These are phyloP conservation scores for Microascus cirrosus DNA, from an alignment of 2,329 filamentous ascomycete species.

Conservation along the genomic window DNA sequence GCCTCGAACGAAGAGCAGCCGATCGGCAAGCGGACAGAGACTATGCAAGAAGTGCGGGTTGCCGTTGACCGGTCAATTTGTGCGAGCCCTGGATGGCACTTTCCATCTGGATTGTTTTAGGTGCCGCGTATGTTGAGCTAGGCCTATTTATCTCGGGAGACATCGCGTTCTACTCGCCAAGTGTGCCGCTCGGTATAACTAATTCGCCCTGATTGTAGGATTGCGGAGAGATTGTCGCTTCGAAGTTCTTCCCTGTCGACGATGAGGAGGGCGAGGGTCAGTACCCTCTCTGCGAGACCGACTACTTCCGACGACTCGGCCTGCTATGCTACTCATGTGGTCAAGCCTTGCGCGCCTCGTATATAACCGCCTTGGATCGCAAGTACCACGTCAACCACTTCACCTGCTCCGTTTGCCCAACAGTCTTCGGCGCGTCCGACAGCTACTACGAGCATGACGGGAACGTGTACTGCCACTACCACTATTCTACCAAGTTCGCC, in stretches of 20 bases:
- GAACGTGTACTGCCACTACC: slow-evolving; percentile 95
- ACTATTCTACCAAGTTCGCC: slow-evolving; percentile 95
- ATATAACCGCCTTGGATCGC: slow-evolving; percentile 92
- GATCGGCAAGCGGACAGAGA: slow-evolving; percentile 50
- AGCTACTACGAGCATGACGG: slow-evolving; percentile 98
- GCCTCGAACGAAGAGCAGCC: slow-evolving; percentile 35
- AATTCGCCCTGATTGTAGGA: slow-evolving; percentile 47
- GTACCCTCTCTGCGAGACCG: slow-evolving; percentile 93
- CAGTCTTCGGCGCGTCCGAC: slow-evolving; percentile 95
- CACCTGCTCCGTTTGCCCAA: slow-evolving; percentile 92
- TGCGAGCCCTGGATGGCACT: slow-evolving; percentile 83
- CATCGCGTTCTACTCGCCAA: slow-evolving; percentile 4
- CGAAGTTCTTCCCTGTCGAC: slow-evolving; percentile 96
- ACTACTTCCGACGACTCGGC: slow-evolving; percentile 89
- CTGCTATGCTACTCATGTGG: slow-evolving; percentile 87
- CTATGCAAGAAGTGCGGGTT: slow-evolving; percentile 82
- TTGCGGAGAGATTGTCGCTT: slow-evolving; percentile 92
- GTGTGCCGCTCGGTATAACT: background rate
- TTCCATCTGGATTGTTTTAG: slow-evolving; percentile 98
- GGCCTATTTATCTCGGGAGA: background rate
- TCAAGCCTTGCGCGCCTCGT: slow-evolving; percentile 85
- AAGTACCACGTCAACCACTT: slow-evolving; percentile 99
- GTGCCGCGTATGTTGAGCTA: slow-evolving; percentile 61
- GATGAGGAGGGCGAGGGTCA: slow-evolving; percentile 76
- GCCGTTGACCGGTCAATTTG: slow-evolving; percentile 86